Evolutionary conservation across 257 asterid genomes (phyloP).

Genomic region (Gentiana straminea): DNA sequence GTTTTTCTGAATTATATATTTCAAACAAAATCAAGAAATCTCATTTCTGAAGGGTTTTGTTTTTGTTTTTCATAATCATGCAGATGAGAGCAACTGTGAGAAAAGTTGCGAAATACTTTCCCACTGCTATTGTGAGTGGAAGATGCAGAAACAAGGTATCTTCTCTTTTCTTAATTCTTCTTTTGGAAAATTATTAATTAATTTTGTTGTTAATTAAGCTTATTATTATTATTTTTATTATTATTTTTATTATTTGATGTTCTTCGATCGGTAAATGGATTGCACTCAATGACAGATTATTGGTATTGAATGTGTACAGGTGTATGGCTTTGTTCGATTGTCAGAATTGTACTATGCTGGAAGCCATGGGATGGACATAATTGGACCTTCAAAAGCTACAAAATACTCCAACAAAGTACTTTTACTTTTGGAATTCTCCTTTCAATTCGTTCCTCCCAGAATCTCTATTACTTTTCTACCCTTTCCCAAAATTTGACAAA

Average conservation of each 20-base stretch:
- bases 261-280: not conserved
- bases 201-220: too few relatives aligned
- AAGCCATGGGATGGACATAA: constrained; percentile 99
- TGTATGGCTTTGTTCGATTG: constrained; percentile 71
- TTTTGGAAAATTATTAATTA: constrained; percentile 1
- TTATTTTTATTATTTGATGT: not conserved
- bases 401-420: constrained; percentile 42
- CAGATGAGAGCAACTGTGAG: constrained; percentile 85
- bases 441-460: too few relatives aligned
- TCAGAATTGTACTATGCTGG: constrained; percentile 98
- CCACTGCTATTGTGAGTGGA: constrained; percentile 84
- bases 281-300: not conserved
- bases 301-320: constrained; percentile 21
- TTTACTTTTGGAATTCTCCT: not conserved
- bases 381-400: constrained; percentile 88
- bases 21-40: too few relatives aligned
- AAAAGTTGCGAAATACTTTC: constrained; percentile 57
- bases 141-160: constrained; percentile 80
- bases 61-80: not conserved
- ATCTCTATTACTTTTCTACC: too few relatives aligned
- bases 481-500: too few relatives aligned
- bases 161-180: not conserved
- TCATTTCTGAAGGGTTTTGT: not conserved
- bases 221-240: not conserved
- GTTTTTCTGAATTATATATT: not conserved